Percentiles rank a stretch among this genome's conserved stretches.
Conservation (phyloP, 169 alveolate genomes). For the Babesia ovis region DNA sequence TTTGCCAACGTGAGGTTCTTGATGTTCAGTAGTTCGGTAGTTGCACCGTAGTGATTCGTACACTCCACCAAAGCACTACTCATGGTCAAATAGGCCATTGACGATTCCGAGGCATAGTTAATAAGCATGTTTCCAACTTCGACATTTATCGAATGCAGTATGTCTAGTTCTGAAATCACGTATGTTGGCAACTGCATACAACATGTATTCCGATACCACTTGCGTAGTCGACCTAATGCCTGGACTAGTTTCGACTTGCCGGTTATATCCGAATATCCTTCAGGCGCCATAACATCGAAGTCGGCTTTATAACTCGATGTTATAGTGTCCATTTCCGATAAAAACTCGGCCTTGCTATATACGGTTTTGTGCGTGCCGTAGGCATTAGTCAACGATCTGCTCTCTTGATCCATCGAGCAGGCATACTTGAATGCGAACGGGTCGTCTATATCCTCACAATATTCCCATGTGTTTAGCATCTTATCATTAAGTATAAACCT, state of each 20-base stretch:
- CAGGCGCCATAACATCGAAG: not conserved
- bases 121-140: not conserved
- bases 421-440: conserved; percentile 25
- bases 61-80: not conserved
- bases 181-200: not conserved
- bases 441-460: conserved; percentile 50
- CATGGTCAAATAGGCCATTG: conserved; percentile 1
- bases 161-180: not conserved
- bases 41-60: not conserved
- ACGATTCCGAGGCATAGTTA: not conserved
- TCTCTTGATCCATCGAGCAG: not conserved
- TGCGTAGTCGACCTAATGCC: conserved; percentile 5
- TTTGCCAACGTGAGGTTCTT: not conserved
- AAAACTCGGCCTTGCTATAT: conserved; percentile 14
- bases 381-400: not conserved
- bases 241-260: not conserved
- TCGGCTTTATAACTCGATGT: not conserved
- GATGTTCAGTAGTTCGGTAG: not conserved
- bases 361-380: conserved; percentile 1
- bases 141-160: not conserved
- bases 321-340: conserved; percentile 17
- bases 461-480: conserved; percentile 32
- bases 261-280: not conserved
- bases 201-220: conserved; percentile 24
- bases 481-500: conserved; percentile 33